phyloP scores from a whole-genome alignment of 148 eudicot genomes.

The Camellia japonica region DNA sequence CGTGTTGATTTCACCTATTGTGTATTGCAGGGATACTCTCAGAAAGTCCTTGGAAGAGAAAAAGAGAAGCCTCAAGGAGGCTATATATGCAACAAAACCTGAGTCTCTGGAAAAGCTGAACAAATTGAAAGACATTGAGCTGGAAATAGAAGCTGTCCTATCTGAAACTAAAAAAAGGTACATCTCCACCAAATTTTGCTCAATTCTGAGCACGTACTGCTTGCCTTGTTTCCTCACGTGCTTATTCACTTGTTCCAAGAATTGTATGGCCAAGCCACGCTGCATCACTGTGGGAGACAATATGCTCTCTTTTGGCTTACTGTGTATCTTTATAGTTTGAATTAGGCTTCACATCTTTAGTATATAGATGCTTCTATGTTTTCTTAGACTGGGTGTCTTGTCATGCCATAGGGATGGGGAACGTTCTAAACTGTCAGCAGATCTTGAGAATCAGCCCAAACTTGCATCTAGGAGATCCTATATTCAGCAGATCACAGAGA shows the following conservation, averaged over 20 bases:
- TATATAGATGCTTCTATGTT: background rate
- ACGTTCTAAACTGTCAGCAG: conserved; percentile 36
- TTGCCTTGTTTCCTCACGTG: no score
- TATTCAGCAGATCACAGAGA: conserved; percentile 56
- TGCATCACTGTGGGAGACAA: no score
- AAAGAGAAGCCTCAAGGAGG: conserved; percentile 42
- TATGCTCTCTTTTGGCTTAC: background rate
- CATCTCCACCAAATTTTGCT: background rate
- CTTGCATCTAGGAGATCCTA: conserved; percentile 56
- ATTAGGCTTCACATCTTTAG: background rate
- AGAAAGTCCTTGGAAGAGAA: conserved; percentile 38
- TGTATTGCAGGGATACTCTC: conserved; percentile 25
- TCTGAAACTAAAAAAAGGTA: conserved; percentile 59
- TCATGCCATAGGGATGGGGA: conserved; percentile 51
- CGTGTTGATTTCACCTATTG: background rate
- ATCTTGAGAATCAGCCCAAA: conserved; percentile 52
- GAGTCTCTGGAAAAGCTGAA: conserved; percentile 38
- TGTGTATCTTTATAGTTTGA: background rate
- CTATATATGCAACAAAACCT: conserved; percentile 28
- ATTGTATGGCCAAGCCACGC: no score
- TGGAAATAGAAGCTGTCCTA: conserved; percentile 39
- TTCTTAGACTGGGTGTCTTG: conserved; percentile 6
- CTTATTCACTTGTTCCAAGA: no score
- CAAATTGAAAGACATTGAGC: conserved; percentile 43
- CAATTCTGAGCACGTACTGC: no score